These are phyloP conservation scores for Lachancea thermotolerans DNA, from an alignment of 805 yeast genomes.

Conservation along the genomic window DNA sequence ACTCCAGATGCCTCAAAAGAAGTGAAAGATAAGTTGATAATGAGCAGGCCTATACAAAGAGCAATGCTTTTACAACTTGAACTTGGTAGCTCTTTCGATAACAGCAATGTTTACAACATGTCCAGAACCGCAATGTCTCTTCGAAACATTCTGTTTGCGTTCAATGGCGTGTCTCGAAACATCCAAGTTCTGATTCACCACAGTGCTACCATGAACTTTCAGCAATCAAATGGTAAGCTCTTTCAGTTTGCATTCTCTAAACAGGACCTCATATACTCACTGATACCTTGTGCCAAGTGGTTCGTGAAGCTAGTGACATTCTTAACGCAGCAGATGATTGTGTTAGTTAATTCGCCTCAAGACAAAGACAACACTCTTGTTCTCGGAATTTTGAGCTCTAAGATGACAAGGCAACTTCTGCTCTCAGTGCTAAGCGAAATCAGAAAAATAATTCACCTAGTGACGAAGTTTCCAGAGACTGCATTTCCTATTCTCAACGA, in stretches of 20 bases:
- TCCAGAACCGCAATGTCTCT: slow-evolving; percentile 27
- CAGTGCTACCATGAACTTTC: slow-evolving; percentile 33
- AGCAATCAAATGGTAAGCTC: slow-evolving; percentile 42
- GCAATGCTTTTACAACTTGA: slow-evolving; percentile 31
- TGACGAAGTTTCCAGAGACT: slow-evolving; percentile 51
- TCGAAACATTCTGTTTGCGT: slow-evolving; percentile 30
- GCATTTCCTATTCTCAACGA: slow-evolving; percentile 34
- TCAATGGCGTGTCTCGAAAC: slow-evolving; percentile 32
- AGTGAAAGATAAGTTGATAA: slow-evolving; percentile 30
- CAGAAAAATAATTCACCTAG: slow-evolving; percentile 49
- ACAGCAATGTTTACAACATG: slow-evolving; percentile 26
- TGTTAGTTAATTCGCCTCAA: slow-evolving; percentile 31
- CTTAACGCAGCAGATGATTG: slow-evolving; percentile 64
- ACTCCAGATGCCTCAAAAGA: slow-evolving; percentile 32
- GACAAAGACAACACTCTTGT: slow-evolving; percentile 37
- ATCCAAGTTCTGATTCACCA: slow-evolving; percentile 21
- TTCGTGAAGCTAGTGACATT: slow-evolving; percentile 69
- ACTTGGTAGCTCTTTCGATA: slow-evolving; percentile 25
- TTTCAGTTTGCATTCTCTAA: slow-evolving; percentile 49
- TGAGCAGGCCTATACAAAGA: slow-evolving; percentile 32
- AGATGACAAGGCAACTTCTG: slow-evolving; percentile 62
- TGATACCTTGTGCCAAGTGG: slow-evolving; percentile 83
- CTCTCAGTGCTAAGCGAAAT: slow-evolving; percentile 62
- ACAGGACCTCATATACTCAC: slow-evolving; percentile 55
- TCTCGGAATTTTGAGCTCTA: slow-evolving; percentile 54